phyloP scores from a whole-genome alignment of 23 red algal species.

The Cyanidioschyzon merolae region DNA sequence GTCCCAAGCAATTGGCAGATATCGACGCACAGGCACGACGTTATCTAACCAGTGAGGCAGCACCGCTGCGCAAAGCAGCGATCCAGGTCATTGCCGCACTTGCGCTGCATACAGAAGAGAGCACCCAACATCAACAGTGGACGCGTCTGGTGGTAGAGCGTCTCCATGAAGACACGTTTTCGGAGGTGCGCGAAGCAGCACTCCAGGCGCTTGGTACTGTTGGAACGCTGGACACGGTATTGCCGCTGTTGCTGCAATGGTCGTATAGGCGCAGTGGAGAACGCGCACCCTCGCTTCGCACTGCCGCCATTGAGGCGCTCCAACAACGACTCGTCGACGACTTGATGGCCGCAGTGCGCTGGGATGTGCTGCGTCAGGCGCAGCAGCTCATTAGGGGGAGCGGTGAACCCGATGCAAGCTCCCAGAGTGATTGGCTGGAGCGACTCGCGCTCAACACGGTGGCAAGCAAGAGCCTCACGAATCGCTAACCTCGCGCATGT shows the following conservation, averaged over 20 bases:
- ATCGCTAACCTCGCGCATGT: too few species aligned
- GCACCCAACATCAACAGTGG: not conserved
- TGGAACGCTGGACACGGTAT: not conserved
- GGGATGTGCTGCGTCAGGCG: not conserved
- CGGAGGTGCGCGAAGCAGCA: constrained; percentile 8
- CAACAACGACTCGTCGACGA: not conserved
- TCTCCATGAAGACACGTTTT: not conserved
- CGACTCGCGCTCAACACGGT: not conserved
- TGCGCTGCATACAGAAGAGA: not conserved
- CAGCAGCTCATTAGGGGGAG: not conserved
- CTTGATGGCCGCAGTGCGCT: not conserved
- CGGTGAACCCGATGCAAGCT: not conserved
- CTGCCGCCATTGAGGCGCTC: not conserved
- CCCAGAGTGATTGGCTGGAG: not conserved
- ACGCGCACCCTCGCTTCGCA: not conserved
- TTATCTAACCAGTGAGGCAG: not conserved
- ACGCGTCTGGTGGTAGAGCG: not conserved
- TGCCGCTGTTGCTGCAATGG: not conserved
- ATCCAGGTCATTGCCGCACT: not conserved
- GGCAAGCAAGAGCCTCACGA: too few species aligned
- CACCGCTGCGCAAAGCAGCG: constrained; percentile 1
- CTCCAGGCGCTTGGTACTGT: not conserved
- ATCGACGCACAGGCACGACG: not conserved
- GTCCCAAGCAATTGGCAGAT: not conserved
- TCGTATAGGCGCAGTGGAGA: not conserved